These are phyloP conservation scores for Flueggea neowawraea DNA, from an alignment of 441 rosid genomes.

Conservation along the genomic window DNA sequence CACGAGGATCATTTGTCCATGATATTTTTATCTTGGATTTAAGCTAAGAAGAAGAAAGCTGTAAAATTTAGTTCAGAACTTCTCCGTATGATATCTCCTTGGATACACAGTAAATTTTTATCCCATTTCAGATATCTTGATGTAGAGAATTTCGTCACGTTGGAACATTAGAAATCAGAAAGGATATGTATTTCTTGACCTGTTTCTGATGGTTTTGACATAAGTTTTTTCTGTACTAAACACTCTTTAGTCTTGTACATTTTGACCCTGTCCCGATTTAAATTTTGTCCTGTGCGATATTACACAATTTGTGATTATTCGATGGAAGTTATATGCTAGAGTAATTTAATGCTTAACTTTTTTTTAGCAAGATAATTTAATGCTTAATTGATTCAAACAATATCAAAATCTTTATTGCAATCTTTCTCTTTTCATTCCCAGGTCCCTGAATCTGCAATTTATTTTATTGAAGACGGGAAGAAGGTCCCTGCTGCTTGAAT, in stretches of 20 bases:
- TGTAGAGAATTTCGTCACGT: too few relatives aligned
- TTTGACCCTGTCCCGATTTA: not conserved
- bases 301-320: not conserved
- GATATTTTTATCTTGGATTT: too few relatives aligned
- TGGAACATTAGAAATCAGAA: too few relatives aligned
- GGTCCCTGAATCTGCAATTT: conserved; percentile 83
- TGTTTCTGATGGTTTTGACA: not conserved
- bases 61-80: too few relatives aligned
- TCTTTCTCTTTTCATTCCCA: conserved; percentile 17
- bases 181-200: too few relatives aligned
- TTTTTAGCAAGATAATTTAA: too few relatives aligned
- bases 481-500: conserved; percentile 49
- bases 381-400: not conserved
- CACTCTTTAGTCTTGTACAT: not conserved
- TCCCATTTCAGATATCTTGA: too few relatives aligned
- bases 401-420: too few relatives aligned
- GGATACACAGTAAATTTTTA: too few relatives aligned
- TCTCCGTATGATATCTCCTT: too few relatives aligned
- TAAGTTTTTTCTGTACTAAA: not conserved
- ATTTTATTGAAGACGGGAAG: conserved; percentile 86
- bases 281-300: not conserved
- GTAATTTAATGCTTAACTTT: not conserved
- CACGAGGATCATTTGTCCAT: too few relatives aligned
- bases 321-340: not conserved
- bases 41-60: too few relatives aligned